Evolutionary conservation across 441 rosid species (phyloP).

Genomic region (Adansonia rubrostipa): DNA sequence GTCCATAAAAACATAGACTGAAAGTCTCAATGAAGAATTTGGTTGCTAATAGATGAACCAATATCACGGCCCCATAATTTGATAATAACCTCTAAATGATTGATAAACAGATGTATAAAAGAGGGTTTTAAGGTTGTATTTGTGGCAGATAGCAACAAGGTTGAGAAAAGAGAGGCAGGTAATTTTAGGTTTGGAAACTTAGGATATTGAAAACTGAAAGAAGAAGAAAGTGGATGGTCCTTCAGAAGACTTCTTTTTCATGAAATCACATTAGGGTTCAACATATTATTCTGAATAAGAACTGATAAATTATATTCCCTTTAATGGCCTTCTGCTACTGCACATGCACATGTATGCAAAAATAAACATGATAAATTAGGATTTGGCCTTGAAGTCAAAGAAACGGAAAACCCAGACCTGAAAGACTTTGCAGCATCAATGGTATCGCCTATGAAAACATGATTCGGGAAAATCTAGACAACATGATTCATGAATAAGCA

Average conservation of each 20-base stretch:
- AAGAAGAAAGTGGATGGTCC: slow-evolving; percentile 1
- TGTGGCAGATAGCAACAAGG: neutral
- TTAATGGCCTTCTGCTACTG: slow-evolving; percentile 2
- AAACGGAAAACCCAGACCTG: slow-evolving; percentile 57
- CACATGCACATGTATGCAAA: neutral
- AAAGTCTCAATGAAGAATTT: neutral
- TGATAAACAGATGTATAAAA: neutral
- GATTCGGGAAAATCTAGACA: slow-evolving; percentile 84
- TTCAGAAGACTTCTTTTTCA: neutral
- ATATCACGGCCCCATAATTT: neutral
- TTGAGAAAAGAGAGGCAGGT: neutral
- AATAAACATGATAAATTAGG: neutral
- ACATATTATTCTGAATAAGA: neutral
- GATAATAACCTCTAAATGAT: slow-evolving; percentile 2
- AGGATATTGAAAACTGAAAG: slow-evolving; percentile 3
- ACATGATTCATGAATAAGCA: slow-evolving; percentile 29
- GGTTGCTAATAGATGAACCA: slow-evolving; percentile 3
- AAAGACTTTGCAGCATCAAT: slow-evolving; percentile 73
- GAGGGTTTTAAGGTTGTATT: slow-evolving; percentile 4
- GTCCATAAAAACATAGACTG: neutral
- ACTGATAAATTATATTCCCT: slow-evolving; percentile 10
- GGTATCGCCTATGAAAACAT: slow-evolving; percentile 73
- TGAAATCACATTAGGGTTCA: slow-evolving; percentile 15
- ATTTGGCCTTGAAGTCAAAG: slow-evolving; percentile 26
- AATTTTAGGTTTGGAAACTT: neutral